Base-by-base conservation (phyloP, 768 basidiomycete species). In the Termitomyces sp. region DNA sequence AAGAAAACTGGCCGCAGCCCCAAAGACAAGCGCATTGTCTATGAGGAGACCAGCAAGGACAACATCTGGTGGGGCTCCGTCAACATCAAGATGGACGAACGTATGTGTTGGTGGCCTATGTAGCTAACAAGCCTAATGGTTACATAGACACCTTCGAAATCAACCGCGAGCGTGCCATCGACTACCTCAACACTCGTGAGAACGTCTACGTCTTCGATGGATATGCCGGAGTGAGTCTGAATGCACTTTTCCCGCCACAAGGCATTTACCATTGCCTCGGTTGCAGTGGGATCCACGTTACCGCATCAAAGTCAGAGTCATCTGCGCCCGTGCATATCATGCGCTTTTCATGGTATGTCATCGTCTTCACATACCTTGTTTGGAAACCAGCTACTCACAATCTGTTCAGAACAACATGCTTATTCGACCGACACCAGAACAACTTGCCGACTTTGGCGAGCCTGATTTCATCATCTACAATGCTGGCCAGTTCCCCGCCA, bases 381-480 rank as follows among this genome's bases (percentile, higher is more conserved):
- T 47, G 46, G 56, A 1, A 55, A 26, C 61, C n/a, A 58, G 43
- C 32, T 49, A 29, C 57, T 66, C 32, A 64, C 57, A 47, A 53
- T 27, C 1, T 58, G 3, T 44, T 26, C 69, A 94, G 92, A 90
- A 98, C 78, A 98, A 98, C 82, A 98, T 99, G 97, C 85, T 99
- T 60, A 99, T 99, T 72, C 92, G 97, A 57, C 97, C 97, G 42
- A 96, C 95, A 5, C 86, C 91, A 56, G 91, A 95, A 65, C 94
- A 99, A 74, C 85, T 99, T 42, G 86, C 85, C 60, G 81, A 88
- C 69, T 99, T 97, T 70, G 97, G 96, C 69, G 92, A 96, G 68
- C 97, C 97, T 46, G 97, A 99, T 69, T 99, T 99, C 74, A 97
- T 94, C 77, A 98, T 99, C 74, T 98, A 98, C 85, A 98, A 98